Base-by-base conservation (phyloP, 805 yeast species). In the Candida incommunis region DNA sequence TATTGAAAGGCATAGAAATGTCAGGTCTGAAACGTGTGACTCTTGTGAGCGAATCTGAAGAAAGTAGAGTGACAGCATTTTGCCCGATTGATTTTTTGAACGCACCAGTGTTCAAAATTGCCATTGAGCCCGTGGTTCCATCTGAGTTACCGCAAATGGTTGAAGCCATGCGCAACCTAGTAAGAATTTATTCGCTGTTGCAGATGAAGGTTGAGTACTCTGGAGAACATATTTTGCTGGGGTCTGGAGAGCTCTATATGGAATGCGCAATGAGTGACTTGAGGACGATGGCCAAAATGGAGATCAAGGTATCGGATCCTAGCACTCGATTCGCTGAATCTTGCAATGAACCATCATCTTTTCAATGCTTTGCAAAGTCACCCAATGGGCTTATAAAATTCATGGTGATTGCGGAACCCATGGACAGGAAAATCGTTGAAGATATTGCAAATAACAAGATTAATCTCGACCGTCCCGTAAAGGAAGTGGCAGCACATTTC, bases 191-290 rank as follows among this genome's bases (percentile, higher is more conserved):
- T 56, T 71, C 81, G 7, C 80, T 87, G 2, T 68, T 78, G 29
- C 70, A 70, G 20, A 66, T 83, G n/a, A 76, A 72, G 50, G 85
- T 82, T 1, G 95, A 86, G 58, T 94, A 84, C 51, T 81, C 88
- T 43, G 96, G 96, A 2, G 96, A 87, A 54, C 85, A 82, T 57
- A 77, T 78, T 1, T 59, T 92, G 0, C 55, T 78, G 23, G 96
- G 92, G 0, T 75, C 85, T 7, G 98, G 98, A 4, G 97, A 92
- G 56, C 54, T 90, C 16, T 85, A 84, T 56, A 59, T 92, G 62
- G 97, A 92, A 60, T 83, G 92, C 52, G 64, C 82, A 22, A 61
- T 92, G 34, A 82, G 80, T 58, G 96, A 86, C 55, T 62, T 92
- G 40, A 67, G 96, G 50, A 59, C 66, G 23, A 65, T 74, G 25